Base-by-base conservation (phyloP, 2,329 filamentous ascomycete genomes). In the Colletotrichum plurivorum region DNA sequence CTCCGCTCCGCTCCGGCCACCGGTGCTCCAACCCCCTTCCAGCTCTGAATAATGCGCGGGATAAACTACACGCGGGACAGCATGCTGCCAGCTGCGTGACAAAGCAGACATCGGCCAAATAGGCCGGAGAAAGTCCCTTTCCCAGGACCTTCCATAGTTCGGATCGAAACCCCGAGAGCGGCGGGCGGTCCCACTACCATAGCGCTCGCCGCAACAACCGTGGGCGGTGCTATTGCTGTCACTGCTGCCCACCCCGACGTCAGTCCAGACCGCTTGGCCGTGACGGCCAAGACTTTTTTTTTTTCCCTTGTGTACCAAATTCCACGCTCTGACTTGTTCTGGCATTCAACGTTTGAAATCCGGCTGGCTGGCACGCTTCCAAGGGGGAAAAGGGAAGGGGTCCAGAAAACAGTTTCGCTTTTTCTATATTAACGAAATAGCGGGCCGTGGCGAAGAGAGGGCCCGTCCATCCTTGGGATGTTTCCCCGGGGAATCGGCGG, bases 1-100 rank as follows among this genome's bases (percentile, higher is more conserved):
- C 66, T 66, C 61, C 66, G 66, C 66, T 69, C 62, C 66, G 66
- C 66, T 69, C 66, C 62, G 66, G 59, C 49, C 43, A 56, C 52
- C 31, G n/a, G 52, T 20, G 41, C 41, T 43, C 41, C 41, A 36
- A 10, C 41, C 13, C 15, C 13, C 12, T 13, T 43, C 25, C 49
- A 52, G 20, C 49, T 25, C 15, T 61, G 48, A 22, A 18, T 18
- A 10, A 20, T 13, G 27, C 27, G 53, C 64, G 45, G 16, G 25
- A 58, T n/a, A 52, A 20, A 46, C 31, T 36, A 10, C 31, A 9
- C 31, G 43, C 22, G 2, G 22, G 22, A 22, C 20, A 22, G 20
- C 20, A 22, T 22, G 20, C 20, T 22, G 20, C 20, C 3, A 22
- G 3, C 20, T 22, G 20, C 20, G 20, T 22, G 22, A 25, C 22